phyloP scores from a whole-genome alignment of 371 early-diverging fungal genomes.

The Saksenaea oblongispora region DNA sequence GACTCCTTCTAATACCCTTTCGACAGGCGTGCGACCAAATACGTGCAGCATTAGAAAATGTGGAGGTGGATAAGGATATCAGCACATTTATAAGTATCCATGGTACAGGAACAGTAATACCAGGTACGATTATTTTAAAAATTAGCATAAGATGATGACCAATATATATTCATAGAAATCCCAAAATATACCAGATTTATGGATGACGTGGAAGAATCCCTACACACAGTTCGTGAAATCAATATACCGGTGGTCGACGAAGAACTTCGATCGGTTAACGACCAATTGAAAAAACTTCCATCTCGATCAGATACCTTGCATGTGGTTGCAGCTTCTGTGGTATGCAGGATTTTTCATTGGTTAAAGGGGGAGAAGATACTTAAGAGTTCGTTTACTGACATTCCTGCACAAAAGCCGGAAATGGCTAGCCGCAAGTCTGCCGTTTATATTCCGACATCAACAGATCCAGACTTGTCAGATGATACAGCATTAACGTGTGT shows the following conservation, averaged over 20 bases:
- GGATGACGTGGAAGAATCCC: neutral
- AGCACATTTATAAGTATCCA: slow-evolving; percentile 14
- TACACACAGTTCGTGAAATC: slow-evolving; percentile 17
- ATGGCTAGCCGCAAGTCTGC: neutral
- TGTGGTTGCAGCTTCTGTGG: neutral
- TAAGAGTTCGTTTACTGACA: neutral
- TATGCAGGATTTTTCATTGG: neutral
- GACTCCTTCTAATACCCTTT: too few species aligned
- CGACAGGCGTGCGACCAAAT: slow-evolving; percentile 20
- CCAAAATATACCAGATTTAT: neutral
- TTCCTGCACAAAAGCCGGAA: neutral
- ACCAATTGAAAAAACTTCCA: slow-evolving; percentile 22
- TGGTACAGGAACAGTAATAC: slow-evolving; percentile 17
- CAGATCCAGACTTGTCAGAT: slow-evolving; percentile 3
- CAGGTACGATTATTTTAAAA: slow-evolving; percentile 11
- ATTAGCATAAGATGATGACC: neutral
- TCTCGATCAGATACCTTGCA: slow-evolving; percentile 1
- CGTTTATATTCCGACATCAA: neutral
- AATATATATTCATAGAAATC: neutral
- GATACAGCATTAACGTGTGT: slow-evolving; percentile 6
- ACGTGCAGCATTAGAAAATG: slow-evolving; percentile 15
- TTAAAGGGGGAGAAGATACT: neutral
- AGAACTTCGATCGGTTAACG: slow-evolving; percentile 27
- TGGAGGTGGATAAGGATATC: slow-evolving; percentile 13
- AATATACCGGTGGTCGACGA: slow-evolving; percentile 29